phyloP scores from a whole-genome alignment of 2,329 filamentous ascomycete species.

The Trichoderma sp. region DNA sequence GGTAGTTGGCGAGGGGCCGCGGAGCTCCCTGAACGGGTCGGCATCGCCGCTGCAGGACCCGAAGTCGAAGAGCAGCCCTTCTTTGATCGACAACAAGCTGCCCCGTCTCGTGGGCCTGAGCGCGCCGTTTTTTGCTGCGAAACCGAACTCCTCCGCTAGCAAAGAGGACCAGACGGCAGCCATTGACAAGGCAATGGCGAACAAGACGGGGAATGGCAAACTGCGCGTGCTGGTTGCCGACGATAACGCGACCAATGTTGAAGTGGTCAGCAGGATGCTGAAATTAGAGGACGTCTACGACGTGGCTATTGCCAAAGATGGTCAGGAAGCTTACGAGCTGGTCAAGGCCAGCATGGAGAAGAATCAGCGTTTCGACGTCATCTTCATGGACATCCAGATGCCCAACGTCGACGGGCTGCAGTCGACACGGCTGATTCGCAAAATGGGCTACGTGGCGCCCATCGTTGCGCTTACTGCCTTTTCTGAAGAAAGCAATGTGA shows the following conservation, averaged over 20 bases:
- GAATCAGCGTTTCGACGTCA: constrained; percentile 75
- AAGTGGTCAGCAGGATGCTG: constrained; percentile 63
- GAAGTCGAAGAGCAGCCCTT: constrained; percentile 27
- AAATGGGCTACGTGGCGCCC: constrained; percentile 83
- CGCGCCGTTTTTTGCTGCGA: constrained; percentile 73
- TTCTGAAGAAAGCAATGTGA: constrained; percentile 84
- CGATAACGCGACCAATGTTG: constrained; percentile 60
- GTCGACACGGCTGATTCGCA: constrained; percentile 79
- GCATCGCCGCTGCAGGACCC: constrained; percentile 28
- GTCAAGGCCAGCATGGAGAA: constrained; percentile 81
- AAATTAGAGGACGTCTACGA: constrained; percentile 82
- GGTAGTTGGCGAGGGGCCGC: constrained; percentile 44
- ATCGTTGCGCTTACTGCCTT: constrained; percentile 92
- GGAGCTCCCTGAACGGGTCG: constrained; percentile 36
- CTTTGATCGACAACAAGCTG: constrained; percentile 46
- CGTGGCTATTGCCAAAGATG: constrained; percentile 83
- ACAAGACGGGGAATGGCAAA: constrained; percentile 61
- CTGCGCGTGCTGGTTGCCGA: constrained; percentile 86
- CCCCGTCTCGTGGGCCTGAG: constrained; percentile 81
- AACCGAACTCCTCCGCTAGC: constrained; percentile 40
- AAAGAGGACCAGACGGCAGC: constrained; percentile 65
- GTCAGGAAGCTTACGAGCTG: constrained; percentile 83
- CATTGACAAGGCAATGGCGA: constrained; percentile 65
- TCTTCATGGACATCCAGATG: constrained; percentile 98
- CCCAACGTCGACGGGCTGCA: constrained; percentile 88